Evolutionary conservation across 1,284 basidiomycete genomes (phyloP).

Genomic region (Trichosporon ovoides): DNA sequence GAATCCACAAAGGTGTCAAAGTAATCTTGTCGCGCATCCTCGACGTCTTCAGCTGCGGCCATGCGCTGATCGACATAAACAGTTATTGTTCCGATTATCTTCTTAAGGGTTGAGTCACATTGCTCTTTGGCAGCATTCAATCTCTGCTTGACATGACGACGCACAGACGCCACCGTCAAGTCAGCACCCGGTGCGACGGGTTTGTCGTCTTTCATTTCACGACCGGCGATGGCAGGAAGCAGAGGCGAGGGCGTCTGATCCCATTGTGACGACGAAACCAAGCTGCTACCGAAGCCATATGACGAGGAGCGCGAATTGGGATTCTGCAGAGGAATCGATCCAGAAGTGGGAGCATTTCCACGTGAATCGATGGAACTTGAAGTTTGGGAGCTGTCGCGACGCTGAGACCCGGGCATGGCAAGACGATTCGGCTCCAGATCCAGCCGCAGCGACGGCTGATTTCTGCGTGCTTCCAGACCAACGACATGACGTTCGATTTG

Average conservation of each 20-base stretch:
- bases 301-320: slow-evolving; percentile 29
- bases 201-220: slow-evolving; percentile 12
- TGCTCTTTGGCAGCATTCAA: slow-evolving; percentile 89
- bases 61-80: slow-evolving; percentile 81
- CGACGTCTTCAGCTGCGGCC: slow-evolving; percentile 18
- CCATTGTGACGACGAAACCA: slow-evolving; percentile 32
- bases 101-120: slow-evolving; percentile 90
- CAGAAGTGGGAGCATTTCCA: not conserved
- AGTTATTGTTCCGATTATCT: slow-evolving; percentile 88
- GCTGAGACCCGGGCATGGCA: not conserved
- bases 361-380: slow-evolving; percentile 3
- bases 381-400: not conserved
- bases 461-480: slow-evolving; percentile 38
- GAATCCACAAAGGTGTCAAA: slow-evolving; percentile 44
- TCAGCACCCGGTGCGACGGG: slow-evolving; percentile 40
- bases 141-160: slow-evolving; percentile 86
- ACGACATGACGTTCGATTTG: slow-evolving; percentile 1
- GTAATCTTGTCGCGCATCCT: slow-evolving; percentile 35
- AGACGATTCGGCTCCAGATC: slow-evolving; percentile 42
- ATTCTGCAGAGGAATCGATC: not conserved
- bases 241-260: slow-evolving; percentile 44
- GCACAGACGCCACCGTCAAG: slow-evolving; percentile 62
- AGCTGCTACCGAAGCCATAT: slow-evolving; percentile 27
- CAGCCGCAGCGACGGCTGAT: slow-evolving; percentile 43
- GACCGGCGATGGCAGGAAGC: not conserved